Conservation (phyloP, 306 rosid genomes). For the Argentina anserina region DNA sequence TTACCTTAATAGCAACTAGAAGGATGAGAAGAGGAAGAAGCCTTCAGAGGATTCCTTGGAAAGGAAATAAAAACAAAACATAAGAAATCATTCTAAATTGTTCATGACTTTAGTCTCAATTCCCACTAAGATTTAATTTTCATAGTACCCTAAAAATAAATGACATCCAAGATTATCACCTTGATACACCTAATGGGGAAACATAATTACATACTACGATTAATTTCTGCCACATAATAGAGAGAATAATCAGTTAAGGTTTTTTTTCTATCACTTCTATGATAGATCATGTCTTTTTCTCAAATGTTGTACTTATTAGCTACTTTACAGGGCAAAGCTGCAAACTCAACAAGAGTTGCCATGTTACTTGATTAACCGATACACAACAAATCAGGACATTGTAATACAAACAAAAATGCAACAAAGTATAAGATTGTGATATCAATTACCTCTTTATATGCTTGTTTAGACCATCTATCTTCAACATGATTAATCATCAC, state of each 20-base stretch:
- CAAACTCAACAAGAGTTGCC: background rate
- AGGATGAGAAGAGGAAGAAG: conserved; percentile 26
- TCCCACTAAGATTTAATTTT: background rate
- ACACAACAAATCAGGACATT: background rate
- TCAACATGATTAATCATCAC: conserved; percentile 65
- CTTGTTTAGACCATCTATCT: too few relatives aligned
- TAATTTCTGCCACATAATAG: background rate
- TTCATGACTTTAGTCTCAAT: background rate
- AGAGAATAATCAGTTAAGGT: background rate
- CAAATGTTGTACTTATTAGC: background rate
- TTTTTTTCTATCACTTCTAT: background rate
- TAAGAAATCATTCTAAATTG: background rate
- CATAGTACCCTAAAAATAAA: background rate
- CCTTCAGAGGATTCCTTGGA: conserved; percentile 50
- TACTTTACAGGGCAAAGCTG: background rate
- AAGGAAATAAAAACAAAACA: conserved; percentile 9
- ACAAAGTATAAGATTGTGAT: background rate
- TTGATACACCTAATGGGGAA: background rate
- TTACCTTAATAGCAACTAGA: conserved; percentile 73
- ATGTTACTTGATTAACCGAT: background rate
- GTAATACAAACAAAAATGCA: background rate
- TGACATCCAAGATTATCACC: background rate
- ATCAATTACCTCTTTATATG: conserved; percentile 60
- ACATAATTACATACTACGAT: background rate
- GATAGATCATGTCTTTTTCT: background rate